These are phyloP conservation scores for Phytophthora pisi DNA, from an alignment of 352 stramenopile species.

Conservation along the genomic window DNA sequence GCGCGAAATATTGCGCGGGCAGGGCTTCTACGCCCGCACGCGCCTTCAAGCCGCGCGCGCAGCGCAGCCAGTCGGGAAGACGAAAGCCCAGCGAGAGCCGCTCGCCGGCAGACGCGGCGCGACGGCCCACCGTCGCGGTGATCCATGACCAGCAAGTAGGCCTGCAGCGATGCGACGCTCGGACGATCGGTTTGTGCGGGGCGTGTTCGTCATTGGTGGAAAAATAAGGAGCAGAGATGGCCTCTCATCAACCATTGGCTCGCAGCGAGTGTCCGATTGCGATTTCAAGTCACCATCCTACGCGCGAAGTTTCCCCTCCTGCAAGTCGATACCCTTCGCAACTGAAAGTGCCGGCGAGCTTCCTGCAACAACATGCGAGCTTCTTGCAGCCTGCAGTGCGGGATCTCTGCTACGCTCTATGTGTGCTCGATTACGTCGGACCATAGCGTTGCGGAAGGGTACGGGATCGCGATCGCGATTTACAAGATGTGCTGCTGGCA, in stretches of 20 bases:
- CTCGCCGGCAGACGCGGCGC: not conserved
- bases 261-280: not conserved
- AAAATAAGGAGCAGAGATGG: conserved; percentile 15
- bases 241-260: conserved; percentile 3
- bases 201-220: conserved; percentile 28
- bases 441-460: too few relatives aligned
- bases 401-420: too few relatives aligned
- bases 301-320: not conserved
- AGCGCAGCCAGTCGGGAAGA: not conserved
- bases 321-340: not conserved
- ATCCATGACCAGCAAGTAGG: conserved; percentile 9
- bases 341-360: not conserved
- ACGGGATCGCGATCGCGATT: too few relatives aligned
- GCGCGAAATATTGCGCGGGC: conserved; percentile 28
- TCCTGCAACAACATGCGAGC: too few relatives aligned
- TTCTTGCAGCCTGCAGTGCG: too few relatives aligned
- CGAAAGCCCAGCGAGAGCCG: too few relatives aligned
- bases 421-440: too few relatives aligned
- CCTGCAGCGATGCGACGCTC: conserved; percentile 13
- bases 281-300: conserved; percentile 10
- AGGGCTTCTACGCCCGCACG: conserved; percentile 15
- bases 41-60: not conserved
- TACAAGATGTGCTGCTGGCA: too few relatives aligned
- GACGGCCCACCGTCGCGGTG: not conserved
- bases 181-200: not conserved